Conservation (phyloP, 257 asterid species). For the Solanum arcanum region DNA sequence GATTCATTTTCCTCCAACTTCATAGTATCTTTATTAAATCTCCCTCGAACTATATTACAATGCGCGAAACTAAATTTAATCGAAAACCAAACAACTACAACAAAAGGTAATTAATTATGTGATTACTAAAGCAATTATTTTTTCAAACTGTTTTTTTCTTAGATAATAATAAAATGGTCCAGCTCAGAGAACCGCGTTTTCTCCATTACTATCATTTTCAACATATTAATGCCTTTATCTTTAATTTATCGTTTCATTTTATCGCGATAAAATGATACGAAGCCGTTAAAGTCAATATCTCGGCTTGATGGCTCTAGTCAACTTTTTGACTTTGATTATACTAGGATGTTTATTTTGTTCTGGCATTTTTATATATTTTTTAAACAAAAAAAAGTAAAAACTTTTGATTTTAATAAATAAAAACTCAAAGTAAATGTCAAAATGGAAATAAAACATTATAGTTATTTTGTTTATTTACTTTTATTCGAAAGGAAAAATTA, state of each 20-base stretch:
- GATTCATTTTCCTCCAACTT: neutral
- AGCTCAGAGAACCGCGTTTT: constrained; percentile 20
- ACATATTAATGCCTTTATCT: neutral
- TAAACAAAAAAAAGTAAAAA: neutral
- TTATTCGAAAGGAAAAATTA: neutral
- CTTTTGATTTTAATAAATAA: neutral
- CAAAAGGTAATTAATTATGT: neutral
- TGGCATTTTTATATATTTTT: neutral
- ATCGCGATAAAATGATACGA: neutral
- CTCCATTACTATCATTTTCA: neutral
- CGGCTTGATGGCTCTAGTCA: neutral
- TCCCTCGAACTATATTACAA: fast-evolving
- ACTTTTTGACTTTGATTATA: neutral
- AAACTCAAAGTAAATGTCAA: neutral
- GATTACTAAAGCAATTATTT: neutral
- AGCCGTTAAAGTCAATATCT: neutral
- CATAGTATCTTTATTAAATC: neutral
- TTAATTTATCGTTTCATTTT: neutral
- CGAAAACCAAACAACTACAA: neutral
- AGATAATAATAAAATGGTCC: neutral
- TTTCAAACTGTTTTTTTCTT: neutral
- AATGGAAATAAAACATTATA: neutral
- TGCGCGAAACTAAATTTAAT: neutral
- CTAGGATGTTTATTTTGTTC: neutral
- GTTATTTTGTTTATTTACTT: neutral